Evolutionary conservation across 495 filamentous ascomycete species (phyloP), one percentile per base, ranked within the genome.

Genomic region (Parachaetomium inaequale): DNA sequence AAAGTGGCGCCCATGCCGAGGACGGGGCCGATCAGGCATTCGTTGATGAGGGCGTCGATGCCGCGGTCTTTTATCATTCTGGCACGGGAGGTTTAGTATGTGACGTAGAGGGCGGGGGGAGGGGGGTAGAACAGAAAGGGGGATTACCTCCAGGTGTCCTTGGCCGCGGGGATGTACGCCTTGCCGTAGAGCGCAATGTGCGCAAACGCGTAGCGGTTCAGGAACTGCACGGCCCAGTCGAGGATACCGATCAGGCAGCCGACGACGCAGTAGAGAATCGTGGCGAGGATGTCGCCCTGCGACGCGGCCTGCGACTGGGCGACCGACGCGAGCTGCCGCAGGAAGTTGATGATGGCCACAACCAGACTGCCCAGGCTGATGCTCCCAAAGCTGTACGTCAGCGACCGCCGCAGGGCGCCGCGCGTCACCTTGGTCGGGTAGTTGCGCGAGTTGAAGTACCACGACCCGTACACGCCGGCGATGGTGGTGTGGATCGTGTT

Each of bases 141-240:
- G 2, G 75, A 76, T 73, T 63, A 82, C 79, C 65, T 85, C 89
- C 90, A 94, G 0, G 90, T 96, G 67, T 91, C 90, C 71, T 93
- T 96, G 4, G 92, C 92, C 3, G 91, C 85, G 5, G 85, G 81
- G 57, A 96, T 82, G 69, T 96, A 97, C 0, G 88, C 74, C 68
- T 94, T 93, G 26, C 93, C 93, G 69, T 96, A 96, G 1, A 96
- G 78, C 0, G 93, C 92, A 68, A 98, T 96, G 72, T 96, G 88
- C 21, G 86, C 90, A 74, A 96, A 96, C 0, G 91, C 92, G 66
- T 96, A 97, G 66, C 90, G 75, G 67, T 89, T 89, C 68, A 91
- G 74, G 72, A 87, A 91, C 59, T 90, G 82, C 5, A 93, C 86
- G 0, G 88, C 86, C 91, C 93, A 96, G 63, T 96, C 86, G 1